Conservation (phyloP, 208 protist genomes). For the Strigomonas culicis region DNA sequence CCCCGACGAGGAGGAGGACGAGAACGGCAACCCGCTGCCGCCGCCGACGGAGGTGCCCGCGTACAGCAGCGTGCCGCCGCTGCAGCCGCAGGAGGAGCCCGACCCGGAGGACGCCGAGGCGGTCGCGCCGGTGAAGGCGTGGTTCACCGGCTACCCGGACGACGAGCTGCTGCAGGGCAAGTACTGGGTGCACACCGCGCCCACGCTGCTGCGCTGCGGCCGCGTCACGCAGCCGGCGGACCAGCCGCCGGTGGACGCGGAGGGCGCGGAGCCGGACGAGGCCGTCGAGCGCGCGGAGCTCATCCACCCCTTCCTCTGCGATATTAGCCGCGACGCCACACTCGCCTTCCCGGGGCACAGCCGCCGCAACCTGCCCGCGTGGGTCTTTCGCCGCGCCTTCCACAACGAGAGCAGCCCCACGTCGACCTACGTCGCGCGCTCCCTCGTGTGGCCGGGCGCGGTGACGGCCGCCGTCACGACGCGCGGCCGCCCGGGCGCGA, state of each 20-base stretch:
- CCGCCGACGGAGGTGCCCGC: conserved; percentile 63
- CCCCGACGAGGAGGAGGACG: conserved; percentile 86
- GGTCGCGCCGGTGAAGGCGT: conserved; percentile 31
- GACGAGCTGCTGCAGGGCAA: conserved; percentile 86
- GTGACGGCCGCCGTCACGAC: conserved; percentile 72
- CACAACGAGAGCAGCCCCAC: conserved; percentile 65
- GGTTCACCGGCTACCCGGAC: conserved; percentile 76
- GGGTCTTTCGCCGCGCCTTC: conserved; percentile 86
- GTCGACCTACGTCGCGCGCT: conserved; percentile 74
- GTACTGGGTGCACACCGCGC: conserved; percentile 89
- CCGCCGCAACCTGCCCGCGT: conserved; percentile 65
- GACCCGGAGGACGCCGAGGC: conserved; percentile 84
- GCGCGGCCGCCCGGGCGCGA: conserved; percentile 58
- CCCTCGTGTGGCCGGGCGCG: conserved; percentile 83
- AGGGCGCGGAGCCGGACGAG: conserved; percentile 21
- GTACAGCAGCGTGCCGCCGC: conserved; percentile 72
- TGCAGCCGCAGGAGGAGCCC: conserved; percentile 76
- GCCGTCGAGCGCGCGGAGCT: conserved; percentile 44
- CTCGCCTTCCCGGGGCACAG: conserved; percentile 76
- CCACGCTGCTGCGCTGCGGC: conserved; percentile 69
- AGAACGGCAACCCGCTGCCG: conserved; percentile 50
- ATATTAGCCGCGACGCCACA: conserved; percentile 64
- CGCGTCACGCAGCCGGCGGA: conserved; percentile 40
- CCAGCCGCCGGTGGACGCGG: conserved; percentile 15
- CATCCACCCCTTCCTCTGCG: conserved; percentile 83